Evolutionary conservation across 1,139 yeast species (phyloP).

Genomic region (Sugiyamaella japonica): DNA sequence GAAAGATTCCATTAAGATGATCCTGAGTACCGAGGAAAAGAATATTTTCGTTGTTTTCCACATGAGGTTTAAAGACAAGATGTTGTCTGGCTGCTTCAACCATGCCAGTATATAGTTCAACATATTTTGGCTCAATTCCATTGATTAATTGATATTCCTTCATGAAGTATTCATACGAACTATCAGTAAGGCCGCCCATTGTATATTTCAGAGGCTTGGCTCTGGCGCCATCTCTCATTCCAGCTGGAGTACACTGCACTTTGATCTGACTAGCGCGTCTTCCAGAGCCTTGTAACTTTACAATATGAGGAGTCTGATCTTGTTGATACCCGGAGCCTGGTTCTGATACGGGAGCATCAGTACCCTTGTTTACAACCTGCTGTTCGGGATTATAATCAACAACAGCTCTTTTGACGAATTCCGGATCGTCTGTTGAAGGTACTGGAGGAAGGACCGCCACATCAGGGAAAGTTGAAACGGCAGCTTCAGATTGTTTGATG

Average conservation of each 20-base stretch:
- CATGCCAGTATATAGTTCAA: constrained; percentile 42
- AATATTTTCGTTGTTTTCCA: constrained; percentile 43
- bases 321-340: background rate
- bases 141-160: constrained; percentile 57
- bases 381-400: background rate
- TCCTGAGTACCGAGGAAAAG: constrained; percentile 8
- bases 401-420: constrained; percentile 1
- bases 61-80: constrained; percentile 48
- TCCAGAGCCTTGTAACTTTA: background rate
- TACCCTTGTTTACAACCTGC: background rate
- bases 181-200: constrained; percentile 66
- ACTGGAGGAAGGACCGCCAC: background rate
- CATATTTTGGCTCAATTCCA: constrained; percentile 45
- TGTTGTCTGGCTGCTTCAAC: constrained; percentile 44
- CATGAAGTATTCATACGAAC: constrained; percentile 66
- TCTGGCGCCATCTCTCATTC: constrained; percentile 4
- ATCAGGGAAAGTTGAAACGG: background rate
- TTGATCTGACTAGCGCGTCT: background rate
- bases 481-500: background rate
- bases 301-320: constrained; percentile 5
- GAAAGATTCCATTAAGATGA: constrained; percentile 24
- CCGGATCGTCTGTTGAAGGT: background rate
- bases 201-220: constrained; percentile 28
- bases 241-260: constrained; percentile 3
- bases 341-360: background rate